Evolutionary conservation across 352 stramenopile species (phyloP), one percentile per base, ranked within the genome.

Genomic region (Pythium brassicae): DNA sequence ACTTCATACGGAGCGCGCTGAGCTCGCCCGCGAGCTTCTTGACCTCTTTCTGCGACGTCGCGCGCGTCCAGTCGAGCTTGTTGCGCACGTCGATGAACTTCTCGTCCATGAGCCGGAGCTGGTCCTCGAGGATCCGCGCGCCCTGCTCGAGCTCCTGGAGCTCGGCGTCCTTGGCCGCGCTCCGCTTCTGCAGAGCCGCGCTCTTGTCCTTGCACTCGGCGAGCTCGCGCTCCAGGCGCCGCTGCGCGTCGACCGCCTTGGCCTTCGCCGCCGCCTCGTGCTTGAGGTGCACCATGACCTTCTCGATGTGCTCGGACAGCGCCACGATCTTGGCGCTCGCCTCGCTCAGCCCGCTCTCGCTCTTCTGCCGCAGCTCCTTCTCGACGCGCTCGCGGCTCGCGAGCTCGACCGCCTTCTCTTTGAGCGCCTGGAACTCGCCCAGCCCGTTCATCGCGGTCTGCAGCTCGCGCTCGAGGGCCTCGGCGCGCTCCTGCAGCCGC

Each of bases 41-140:
- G 50, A 76, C 73, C 59, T 97, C 89, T 57, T 92, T 91, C 32
- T 90, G 86, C 5, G 83, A 86, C 12, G 80, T 93, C 20, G 86
- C 73, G 9, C 94, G 73, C 26, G 90, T 97, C 86, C 89, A 98
- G 62, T 98, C 94, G 46, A 98, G 72, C 71, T 98, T 98, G 57
- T 88, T 95, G 54, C 94, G 76, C n/a, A 98, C 76, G 47, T 98
- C 94, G 54, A 98, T 96, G 66, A 98, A 98, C 69, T 98, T 98
- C 52, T 98, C 86, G 65, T 98, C 94, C 94, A 98, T 98, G n/a
- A 98, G 76, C 10, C 87, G 80, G 46, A 98, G 76, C 58, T 98
- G 95, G 54, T 98, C 94, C 70, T 98, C 94, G 15, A 98, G 71
- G 35, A 98, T 96, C 57, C 95, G 94, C 11, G 78, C 80, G 25